phyloP scores from a whole-genome alignment of 495 filamentous ascomycete genomes.

The Daldinia vernicosa region DNA sequence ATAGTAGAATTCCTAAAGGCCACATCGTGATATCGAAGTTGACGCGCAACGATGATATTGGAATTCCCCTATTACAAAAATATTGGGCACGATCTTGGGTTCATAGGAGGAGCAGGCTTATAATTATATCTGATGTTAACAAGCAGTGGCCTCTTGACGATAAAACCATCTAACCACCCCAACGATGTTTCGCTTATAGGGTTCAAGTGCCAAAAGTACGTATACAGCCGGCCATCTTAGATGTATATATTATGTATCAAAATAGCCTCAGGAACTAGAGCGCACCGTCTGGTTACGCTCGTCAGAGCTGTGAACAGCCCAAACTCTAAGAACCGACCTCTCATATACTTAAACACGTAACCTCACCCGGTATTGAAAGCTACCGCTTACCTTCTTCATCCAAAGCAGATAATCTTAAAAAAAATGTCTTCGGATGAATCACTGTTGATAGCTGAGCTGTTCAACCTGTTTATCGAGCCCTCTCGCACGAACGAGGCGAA shows the following conservation, averaged over 20 bases:
- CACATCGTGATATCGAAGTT: neutral
- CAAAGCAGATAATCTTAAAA: neutral
- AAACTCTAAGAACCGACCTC: neutral
- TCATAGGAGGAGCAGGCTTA: neutral
- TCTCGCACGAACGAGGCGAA: neutral
- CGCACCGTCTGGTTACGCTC: no score
- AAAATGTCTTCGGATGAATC: neutral
- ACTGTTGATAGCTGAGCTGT: neutral
- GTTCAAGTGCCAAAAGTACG: no score
- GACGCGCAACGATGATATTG: neutral
- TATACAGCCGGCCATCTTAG: no score
- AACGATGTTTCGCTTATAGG: no score
- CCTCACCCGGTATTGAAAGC: neutral
- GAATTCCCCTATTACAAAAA: neutral
- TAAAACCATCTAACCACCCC: no score
- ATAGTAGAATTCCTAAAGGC: neutral
- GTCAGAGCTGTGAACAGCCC: neutral
- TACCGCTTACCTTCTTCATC: neutral
- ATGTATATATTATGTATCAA: no score
- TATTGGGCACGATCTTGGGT: neutral
- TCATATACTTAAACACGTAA: neutral
- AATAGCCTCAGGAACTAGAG: no score
- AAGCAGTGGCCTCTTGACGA: neutral
- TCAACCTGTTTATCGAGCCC: neutral
- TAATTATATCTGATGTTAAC: neutral